Base-by-base conservation (phyloP, 2,329 filamentous ascomycete species). In the Alternaria brassicae region DNA sequence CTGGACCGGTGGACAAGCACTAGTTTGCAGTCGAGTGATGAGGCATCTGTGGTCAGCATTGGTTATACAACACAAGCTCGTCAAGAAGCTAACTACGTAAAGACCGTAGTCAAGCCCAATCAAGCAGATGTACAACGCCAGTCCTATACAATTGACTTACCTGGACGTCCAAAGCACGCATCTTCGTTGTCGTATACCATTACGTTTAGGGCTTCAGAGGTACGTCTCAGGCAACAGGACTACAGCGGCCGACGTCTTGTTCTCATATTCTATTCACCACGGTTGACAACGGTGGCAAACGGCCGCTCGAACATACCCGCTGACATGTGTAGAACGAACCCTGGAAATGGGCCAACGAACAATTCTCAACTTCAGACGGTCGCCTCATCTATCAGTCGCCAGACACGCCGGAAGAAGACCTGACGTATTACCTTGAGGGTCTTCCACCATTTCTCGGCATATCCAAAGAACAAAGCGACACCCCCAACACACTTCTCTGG, bases 301-400 rank as follows among this genome's bases (percentile, higher is more conserved):
- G 19, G 4, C 15, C 19, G 2, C 19, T 13, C 6, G 27, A 13
- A 40, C 1, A 28, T 12, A 3, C 12, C 4, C 47, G 23, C 42
- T 67, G 27, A 66, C 52, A 12, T 17, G 2, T 27, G 8, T 36
- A 68, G 25, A 72, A 82, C 21, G 78, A 84, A 27, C 77, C 82
- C 1, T 94, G 91, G 91, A 86, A 83, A 70, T 93, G 91, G 90
- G 84, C 86, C 34, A 86, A 86, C 60, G 86, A 92, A 64, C 84
- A 87, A 59, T 85, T 86, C 53, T 86, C 85, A 1, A 77, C 86
- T 2, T 80, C 80, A 13, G 90, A 94, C 69, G 91, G 90, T 4
- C 78, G 82, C 13, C 77, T 91, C 15, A 77, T 90, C 53, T 80
- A 88, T 60, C 82, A 83, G 67, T 73, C 71, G 54, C 66, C 66